Conservation (phyloP, 306 rosid species). For the Dryas drummondii region DNA sequence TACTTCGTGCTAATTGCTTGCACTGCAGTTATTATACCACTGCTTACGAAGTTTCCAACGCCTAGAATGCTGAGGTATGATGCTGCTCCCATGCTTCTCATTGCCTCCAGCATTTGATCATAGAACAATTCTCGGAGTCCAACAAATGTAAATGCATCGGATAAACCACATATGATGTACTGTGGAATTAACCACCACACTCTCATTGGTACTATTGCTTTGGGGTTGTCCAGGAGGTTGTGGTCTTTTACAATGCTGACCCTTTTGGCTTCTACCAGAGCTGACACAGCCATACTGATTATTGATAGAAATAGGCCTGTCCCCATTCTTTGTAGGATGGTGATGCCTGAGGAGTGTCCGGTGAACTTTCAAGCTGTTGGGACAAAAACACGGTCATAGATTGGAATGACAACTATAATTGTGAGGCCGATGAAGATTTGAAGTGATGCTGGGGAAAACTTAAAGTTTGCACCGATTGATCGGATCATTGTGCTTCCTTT, state of each 20-base stretch:
- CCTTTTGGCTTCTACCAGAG: slow-evolving; percentile 59
- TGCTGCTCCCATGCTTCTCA: slow-evolving; percentile 84
- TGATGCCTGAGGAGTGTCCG: slow-evolving; percentile 53
- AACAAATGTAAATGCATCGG: slow-evolving; percentile 55
- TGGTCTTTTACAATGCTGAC: slow-evolving; percentile 34
- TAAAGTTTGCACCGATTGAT: slow-evolving; percentile 48
- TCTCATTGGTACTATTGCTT: slow-evolving; percentile 52
- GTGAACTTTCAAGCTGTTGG: slow-evolving; percentile 50
- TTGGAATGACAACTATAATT: slow-evolving; percentile 38
- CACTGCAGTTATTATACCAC: slow-evolving; percentile 38
- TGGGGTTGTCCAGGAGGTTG: slow-evolving; percentile 44
- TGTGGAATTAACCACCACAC: slow-evolving; percentile 90
- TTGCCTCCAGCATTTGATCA: slow-evolving; percentile 60
- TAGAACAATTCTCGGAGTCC: slow-evolving; percentile 74
- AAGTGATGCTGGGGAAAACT: slow-evolving; percentile 65
- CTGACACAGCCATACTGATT: slow-evolving; percentile 54
- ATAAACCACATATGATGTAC: slow-evolving; percentile 47
- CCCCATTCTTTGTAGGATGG: slow-evolving; percentile 65
- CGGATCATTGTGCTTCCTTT: slow-evolving; percentile 65
- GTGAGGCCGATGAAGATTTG: slow-evolving; percentile 52
- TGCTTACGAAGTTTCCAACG: slow-evolving; percentile 55
- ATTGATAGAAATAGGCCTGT: slow-evolving; percentile 58
- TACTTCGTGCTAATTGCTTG: slow-evolving; percentile 28
- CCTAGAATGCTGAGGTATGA: slow-evolving; percentile 57
- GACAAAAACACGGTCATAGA: slow-evolving; percentile 54